Evolutionary conservation across 768 basidiomycete species (phyloP), one percentile per base, ranked within the genome.

Genomic region (Pleurotus salmoneostramineus): DNA sequence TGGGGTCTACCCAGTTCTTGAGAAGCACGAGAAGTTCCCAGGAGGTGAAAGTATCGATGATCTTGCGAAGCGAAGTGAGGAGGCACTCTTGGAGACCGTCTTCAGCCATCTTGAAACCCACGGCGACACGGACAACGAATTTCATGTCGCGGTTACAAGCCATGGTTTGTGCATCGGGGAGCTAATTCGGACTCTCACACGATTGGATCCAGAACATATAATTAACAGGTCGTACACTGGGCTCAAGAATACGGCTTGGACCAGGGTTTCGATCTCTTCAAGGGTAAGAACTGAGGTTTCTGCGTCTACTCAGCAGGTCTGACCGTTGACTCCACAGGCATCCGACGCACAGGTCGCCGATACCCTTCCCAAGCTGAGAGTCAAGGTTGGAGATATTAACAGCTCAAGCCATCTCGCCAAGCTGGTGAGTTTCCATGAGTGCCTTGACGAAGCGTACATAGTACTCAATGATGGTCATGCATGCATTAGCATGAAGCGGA

Each of bases 231-330:
- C 56, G 34, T 76, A 69, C 58, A 72, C 60, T 58, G 88, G 88
- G 3, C 68, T 91, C 52, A 42, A 74, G 60, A 91, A 91, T 64
- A 91, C 89, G 0, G 89, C 84, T n/a, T 91, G 89, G 89, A 83
- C 83, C 34, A 75, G 87, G 50, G 74, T 81, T 8, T 74, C 74
- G 50, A 81, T 68, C 48, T 74, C 66, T 58, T 66, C 67, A 63
- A 79, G 78, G 80, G 86, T 73, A 59, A 51, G 68, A 11, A 4
- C 47, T 11, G 21, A n/a, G 1, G 40, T 42, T n/a, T 56, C 3
- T n/a, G 17, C 15, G 11, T n/a, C 15, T 36, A 35, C 47, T 32
- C 10, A 10, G 17, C 4, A 57, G 6, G 15, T 11, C n/a, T 11
- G 15, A 45, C 11, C 44, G 6, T 45, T 17, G 11, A 42, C 33